Conservation (phyloP, 495 filamentous ascomycete species). For the Viridothelium virens region DNA sequence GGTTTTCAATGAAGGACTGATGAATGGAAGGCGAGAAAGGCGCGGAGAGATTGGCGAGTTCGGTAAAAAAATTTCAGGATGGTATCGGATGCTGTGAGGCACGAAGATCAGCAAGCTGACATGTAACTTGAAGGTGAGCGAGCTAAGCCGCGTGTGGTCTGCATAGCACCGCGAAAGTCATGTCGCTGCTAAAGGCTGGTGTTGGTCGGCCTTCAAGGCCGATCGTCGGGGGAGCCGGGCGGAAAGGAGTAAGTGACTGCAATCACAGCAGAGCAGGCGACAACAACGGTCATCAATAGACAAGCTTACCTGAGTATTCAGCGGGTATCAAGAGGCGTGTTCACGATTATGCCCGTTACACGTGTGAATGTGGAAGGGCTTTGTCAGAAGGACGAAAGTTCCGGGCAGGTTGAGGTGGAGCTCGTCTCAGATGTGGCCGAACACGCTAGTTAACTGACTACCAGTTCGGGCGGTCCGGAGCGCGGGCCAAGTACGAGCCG, state of each 20-base stretch:
- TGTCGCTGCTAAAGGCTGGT: background rate
- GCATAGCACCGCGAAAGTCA: background rate
- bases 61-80: background rate
- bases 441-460: background rate
- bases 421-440: constrained; percentile 1
- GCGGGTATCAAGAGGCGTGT: background rate
- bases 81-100: background rate
- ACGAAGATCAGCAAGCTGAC: background rate
- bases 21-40: background rate
- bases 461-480: background rate
- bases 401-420: background rate
- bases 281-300: background rate
- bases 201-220: background rate
- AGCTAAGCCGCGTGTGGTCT: background rate
- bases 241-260: background rate
- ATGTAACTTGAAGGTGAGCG: background rate
- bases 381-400: background rate
- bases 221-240: background rate
- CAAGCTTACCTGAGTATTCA: background rate
- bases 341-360: background rate
- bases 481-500: background rate
- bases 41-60: background rate
- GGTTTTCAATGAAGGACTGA: background rate
- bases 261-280: background rate
- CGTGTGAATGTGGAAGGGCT: background rate